A percentile compares a stretch with the other conserved stretches of the same genome.
These are phyloP conservation scores for Pyrenophora seminiperda DNA, from an alignment of 2,329 filamentous ascomycete genomes.

Conservation along the genomic window DNA sequence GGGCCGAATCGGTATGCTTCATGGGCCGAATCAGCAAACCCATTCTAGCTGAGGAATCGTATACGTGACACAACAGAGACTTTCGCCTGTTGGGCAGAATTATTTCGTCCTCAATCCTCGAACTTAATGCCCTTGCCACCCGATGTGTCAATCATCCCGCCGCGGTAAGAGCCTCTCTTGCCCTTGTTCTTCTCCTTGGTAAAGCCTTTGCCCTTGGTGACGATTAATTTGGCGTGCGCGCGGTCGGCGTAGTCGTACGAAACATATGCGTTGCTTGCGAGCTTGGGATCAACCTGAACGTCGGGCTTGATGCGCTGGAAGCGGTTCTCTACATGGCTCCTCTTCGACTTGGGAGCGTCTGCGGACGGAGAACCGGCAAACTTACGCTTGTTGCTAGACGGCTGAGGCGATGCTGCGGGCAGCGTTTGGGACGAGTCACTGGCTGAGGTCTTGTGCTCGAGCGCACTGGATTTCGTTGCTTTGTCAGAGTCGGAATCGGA, in stretches of 20 bases:
- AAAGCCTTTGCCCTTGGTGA: constrained; percentile 95
- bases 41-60: no score
- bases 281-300: constrained; percentile 69
- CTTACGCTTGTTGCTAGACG: constrained; percentile 51
- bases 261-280: constrained; percentile 80
- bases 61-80: no score
- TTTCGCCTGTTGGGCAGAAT: not conserved
- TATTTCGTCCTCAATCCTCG: constrained; percentile 65
- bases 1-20: no score
- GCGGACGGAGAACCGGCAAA: constrained; percentile 35
- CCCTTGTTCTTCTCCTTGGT: constrained; percentile 99
- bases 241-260: constrained; percentile 86
- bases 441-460: constrained; percentile 51
- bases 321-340: constrained; percentile 54
- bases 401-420: constrained; percentile 34
- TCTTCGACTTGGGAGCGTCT: constrained; percentile 42
- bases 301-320: constrained; percentile 79
- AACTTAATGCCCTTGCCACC: constrained; percentile 91
- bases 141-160: constrained; percentile 82
- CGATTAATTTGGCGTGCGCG: constrained; percentile 84
- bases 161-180: constrained; percentile 80
- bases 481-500: constrained; percentile 28
- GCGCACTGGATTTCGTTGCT: not conserved
- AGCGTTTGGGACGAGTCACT: constrained; percentile 51
- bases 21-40: no score